These are phyloP conservation scores for Letharia columbiana DNA, from an alignment of 495 filamentous ascomycete genomes.

Conservation along the genomic window DNA sequence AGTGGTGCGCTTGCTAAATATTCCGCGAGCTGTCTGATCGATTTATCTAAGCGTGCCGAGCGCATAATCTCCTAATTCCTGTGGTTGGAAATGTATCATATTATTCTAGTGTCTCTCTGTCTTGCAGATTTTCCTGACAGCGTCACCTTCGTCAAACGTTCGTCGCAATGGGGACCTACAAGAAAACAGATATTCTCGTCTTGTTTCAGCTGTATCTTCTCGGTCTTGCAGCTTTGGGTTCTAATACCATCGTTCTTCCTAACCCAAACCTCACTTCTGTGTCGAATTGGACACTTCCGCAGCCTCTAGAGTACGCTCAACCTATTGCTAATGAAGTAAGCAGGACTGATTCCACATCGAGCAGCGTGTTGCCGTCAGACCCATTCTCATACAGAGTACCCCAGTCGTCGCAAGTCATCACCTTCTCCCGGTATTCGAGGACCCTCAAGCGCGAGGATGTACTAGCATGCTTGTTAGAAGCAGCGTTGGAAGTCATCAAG, in stretches of 20 bases:
- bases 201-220: background rate
- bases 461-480: background rate
- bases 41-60: background rate
- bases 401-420: background rate
- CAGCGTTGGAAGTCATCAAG: background rate
- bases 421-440: background rate
- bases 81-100: background rate
- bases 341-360: background rate
- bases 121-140: no score
- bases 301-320: background rate
- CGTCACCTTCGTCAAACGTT: background rate
- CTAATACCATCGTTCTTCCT: background rate
- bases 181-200: background rate
- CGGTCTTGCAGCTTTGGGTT: background rate
- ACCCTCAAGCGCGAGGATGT: background rate
- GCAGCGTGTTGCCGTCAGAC: background rate
- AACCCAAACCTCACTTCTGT: background rate
- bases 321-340: fast-evolving
- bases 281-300: background rate
- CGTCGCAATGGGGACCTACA: background rate
- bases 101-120: no score
- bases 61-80: background rate
- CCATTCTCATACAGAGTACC: background rate
- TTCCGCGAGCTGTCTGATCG: background rate
- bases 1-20: background rate